Base-by-base conservation (phyloP, 345 rosid genomes). In the Moringa oleifera region DNA sequence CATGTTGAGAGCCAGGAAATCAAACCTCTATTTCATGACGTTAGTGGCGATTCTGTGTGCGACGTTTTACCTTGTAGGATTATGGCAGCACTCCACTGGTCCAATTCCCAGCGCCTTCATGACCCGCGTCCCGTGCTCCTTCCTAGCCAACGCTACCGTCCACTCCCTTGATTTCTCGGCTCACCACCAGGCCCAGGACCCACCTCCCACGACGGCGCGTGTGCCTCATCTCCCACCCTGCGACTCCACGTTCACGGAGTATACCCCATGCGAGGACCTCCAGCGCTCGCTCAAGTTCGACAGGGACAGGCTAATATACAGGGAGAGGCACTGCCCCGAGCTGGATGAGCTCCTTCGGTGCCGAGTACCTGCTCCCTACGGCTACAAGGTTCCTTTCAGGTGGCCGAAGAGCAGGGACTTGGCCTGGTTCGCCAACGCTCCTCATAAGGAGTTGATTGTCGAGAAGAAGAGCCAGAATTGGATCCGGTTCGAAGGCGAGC, bases 391-490 rank as follows among this genome's bases (percentile, higher is more conserved):
- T 13, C 99, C 97, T 18, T 90, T 94, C 53, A 61, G 66, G 61
- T 94, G 99, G 99, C 99, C 99, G 62, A 77, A 73, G 72, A 90
- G 99, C 36, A 79, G 97, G 28, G 90, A 79, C n/a, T 72, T 53
- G 20, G 96, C 80, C 2, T 94, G 99, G 99, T 94, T 80, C 53
- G 88, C 89, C 12, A 90, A 94, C 65, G 96, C 86, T 25, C 99
- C 99, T 2, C 99, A 94, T 47, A 86, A 82, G 68, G 89, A 88
- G 66, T 69, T 94, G 71, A 84, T 88, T 4, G 85, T 88, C 12
- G 99, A 90, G 88, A 94, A 94, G 53, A 82, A 79, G 80, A 77
- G 77, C 10, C 99, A 94, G 83, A 94, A 94, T 51, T 94, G 99
- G 97, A 82, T 94, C 49, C 79, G 64, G 53, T 80, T 75, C 18